Evolutionary conservation across 176 grass and related monocot genomes (phyloP).

Genomic region (Eragrostis nindensis): DNA sequence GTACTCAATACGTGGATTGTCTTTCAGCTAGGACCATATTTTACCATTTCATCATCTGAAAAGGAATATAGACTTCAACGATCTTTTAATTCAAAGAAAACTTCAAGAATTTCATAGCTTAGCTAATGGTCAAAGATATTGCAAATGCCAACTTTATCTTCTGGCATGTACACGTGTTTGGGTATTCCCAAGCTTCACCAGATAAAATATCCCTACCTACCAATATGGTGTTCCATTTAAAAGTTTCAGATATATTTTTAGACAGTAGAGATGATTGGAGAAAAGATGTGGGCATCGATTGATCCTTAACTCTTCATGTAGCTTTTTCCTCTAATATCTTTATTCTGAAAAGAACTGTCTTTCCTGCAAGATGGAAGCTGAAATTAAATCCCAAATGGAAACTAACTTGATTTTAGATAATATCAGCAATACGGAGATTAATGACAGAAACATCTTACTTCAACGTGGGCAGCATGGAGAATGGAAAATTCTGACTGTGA

Average conservation of each 20-base stretch:
- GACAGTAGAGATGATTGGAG: background rate
- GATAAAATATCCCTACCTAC: too few relatives aligned
- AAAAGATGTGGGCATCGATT: background rate
- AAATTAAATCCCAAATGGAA: slow-evolving; percentile 17
- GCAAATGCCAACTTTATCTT: background rate
- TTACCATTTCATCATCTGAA: background rate
- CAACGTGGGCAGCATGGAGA: background rate
- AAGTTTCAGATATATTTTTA: background rate
- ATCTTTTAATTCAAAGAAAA: background rate
- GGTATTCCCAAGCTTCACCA: background rate
- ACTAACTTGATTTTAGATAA: background rate
- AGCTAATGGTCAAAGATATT: background rate
- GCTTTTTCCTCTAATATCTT: background rate
- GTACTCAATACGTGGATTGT: background rate
- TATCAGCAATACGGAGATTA: background rate
- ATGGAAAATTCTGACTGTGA: background rate
- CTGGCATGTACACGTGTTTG: background rate
- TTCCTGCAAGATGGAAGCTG: background rate
- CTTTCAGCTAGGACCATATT: background rate
- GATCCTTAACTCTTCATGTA: background rate
- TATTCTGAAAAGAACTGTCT: background rate
- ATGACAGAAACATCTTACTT: background rate
- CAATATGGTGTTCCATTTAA: background rate
- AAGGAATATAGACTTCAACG: background rate
- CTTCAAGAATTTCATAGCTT: background rate